Evolutionary conservation across 441 rosid species (phyloP), one percentile per base, ranked within the genome.

Genomic region (Croton laevigatus): DNA sequence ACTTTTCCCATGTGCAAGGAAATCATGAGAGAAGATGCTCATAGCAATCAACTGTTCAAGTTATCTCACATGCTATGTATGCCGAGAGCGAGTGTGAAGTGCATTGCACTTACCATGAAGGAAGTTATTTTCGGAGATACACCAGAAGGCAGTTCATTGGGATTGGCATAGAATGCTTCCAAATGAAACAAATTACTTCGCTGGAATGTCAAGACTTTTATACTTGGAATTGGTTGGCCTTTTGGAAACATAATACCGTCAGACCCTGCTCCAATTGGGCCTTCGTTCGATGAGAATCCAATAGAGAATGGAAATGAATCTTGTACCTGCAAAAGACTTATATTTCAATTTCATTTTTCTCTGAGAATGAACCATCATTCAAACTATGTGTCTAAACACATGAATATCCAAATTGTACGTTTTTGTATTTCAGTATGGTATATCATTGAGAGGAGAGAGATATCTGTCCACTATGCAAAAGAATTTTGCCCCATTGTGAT

Each of bases 271-370:
- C 70, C 46, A 63, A 79, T 69, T 54, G 75, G 78, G 55, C 73
- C 77, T 62, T 70, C 85, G 55, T 79, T 81, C 20, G 75, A 80
- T 45, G 81, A 73, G 61, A 86, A 69, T 52, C 90, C 90, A 54
- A 86, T 65, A 17, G 86, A 82, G 73, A 86, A 86, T 57, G 89
- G 86, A 62, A 74, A 65, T 11, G 84, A 79, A 80, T 86, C 90
- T 71, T 86, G 90, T 68, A 84, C 90, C 90, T 86, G 78, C 81
- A 75, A 14, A 59, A 69, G 60, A 73, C 49, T 27, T 27, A 75
- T 22, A 58, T 16, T 16, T 6, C 14, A 55, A 70, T 72, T 49
- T 32, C 64, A 40, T 64, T 81, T 36, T 61, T 46, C 17, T 8
- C 36, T 5, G 60, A 61, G 59, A 77, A 36, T n/a, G 51, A 8